A percentile compares a stretch with the other conserved stretches of the same genome.
These are phyloP conservation scores for Brettanomyces sp. DNA, from an alignment of 805 yeast species.

Conservation along the genomic window DNA sequence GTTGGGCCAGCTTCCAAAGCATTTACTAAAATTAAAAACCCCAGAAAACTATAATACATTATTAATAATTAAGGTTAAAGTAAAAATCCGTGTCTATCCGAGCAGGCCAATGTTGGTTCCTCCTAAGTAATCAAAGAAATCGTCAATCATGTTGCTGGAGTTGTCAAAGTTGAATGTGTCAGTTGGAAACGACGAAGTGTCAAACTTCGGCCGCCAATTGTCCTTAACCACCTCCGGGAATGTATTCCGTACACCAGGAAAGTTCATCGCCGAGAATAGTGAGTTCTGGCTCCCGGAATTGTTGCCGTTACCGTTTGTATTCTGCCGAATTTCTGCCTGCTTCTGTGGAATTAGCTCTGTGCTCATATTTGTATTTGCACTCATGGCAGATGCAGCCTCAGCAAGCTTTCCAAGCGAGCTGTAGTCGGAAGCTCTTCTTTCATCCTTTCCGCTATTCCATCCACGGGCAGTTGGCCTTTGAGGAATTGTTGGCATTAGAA, in stretches of 20 bases:
- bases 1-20: too few relatives aligned
- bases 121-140: conserved; percentile 11
- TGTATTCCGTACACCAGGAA: not conserved
- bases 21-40: not conserved
- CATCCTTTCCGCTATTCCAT: too few relatives aligned
- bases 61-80: not conserved
- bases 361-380: not conserved
- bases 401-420: not conserved
- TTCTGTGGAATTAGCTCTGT: not conserved
- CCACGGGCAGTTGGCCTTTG: not conserved
- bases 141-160: conserved; percentile 6
- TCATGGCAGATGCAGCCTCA: not conserved
- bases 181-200: conserved; percentile 9
- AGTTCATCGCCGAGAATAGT: not conserved
- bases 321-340: conserved; percentile 1
- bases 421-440: not conserved
- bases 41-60: not conserved
- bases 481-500: not conserved
- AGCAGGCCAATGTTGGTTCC: conserved; percentile 6
- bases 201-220: conserved; percentile 16
- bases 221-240: conserved; percentile 12
- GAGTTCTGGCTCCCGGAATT: not conserved
- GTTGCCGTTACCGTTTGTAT: not conserved
- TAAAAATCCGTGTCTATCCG: not conserved
- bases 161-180: not conserved